phyloP scores from a whole-genome alignment of 352 stramenopile species.

The Elongisporangium senticosum region DNA sequence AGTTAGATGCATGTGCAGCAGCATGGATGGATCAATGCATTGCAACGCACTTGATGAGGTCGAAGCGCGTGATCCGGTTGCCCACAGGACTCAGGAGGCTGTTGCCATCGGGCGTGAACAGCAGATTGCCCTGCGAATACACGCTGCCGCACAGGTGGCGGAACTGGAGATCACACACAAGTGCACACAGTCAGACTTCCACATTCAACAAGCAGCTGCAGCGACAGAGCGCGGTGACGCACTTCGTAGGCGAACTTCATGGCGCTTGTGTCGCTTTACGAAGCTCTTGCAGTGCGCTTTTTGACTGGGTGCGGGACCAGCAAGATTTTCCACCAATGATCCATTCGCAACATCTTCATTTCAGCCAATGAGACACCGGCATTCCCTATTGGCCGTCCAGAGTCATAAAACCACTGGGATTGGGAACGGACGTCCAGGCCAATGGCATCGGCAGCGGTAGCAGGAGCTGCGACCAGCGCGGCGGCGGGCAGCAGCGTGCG shows the following conservation, averaged over 20 bases:
- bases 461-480: slow-evolving; percentile 1
- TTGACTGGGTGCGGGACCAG: slow-evolving; percentile 21
- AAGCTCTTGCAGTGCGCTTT: slow-evolving; percentile 4
- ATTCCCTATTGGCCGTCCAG: background rate
- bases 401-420: background rate
- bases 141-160: slow-evolving; percentile 91
- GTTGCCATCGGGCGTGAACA: slow-evolving; percentile 92
- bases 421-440: no score
- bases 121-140: slow-evolving; percentile 91
- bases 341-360: slow-evolving; percentile 9
- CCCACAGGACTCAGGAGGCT: slow-evolving; percentile 89
- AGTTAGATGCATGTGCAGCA: slow-evolving; percentile 6
- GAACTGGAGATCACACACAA: slow-evolving; percentile 57
- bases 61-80: slow-evolving; percentile 93
- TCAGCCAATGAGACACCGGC: slow-evolving; percentile 16
- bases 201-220: background rate
- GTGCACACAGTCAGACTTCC: background rate
- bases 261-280: slow-evolving; percentile 3
- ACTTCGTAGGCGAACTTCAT: slow-evolving; percentile 90
- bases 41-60: slow-evolving; percentile 86
- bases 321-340: background rate
- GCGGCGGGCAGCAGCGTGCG: slow-evolving; percentile 19
- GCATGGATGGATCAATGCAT: background rate
- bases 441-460: background rate
- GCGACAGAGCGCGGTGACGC: slow-evolving; percentile 2